These are phyloP conservation scores for Clavispora asparagi DNA, from an alignment of 805 yeast species.

Conservation along the genomic window DNA sequence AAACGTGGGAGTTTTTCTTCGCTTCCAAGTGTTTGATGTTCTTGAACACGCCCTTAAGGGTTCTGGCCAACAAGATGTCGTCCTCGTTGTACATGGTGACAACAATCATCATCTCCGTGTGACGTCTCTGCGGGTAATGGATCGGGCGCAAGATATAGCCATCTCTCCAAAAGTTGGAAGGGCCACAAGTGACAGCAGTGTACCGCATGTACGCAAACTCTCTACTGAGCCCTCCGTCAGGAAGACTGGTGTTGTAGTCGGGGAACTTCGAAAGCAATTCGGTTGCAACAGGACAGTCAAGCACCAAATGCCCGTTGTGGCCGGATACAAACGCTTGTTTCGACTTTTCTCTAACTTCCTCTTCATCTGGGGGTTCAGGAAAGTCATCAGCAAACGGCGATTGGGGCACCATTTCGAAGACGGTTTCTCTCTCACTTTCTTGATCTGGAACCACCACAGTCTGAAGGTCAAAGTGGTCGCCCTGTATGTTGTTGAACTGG, in stretches of 20 bases:
- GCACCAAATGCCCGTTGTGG: constrained; percentile 66
- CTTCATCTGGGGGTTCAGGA: constrained; percentile 31
- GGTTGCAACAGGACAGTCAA: constrained; percentile 86
- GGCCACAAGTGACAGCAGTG: constrained; percentile 66
- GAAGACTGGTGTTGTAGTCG: constrained; percentile 27
- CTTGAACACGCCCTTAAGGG: constrained; percentile 60
- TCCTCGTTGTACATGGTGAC: constrained; percentile 67
- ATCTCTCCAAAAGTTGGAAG: constrained; percentile 52
- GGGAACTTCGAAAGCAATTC: constrained; percentile 47
- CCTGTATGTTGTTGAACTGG: constrained; percentile 34
- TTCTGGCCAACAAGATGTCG: constrained; percentile 54
- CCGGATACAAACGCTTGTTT: constrained; percentile 25
- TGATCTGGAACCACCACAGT: constrained; percentile 24
- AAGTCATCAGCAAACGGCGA: constrained; percentile 27
- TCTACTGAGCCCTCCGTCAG: constrained; percentile 39
- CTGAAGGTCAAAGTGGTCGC: constrained; percentile 39
- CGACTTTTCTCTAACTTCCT: constrained; percentile 27
- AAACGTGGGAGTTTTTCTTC: constrained; percentile 41
- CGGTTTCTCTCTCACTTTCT: constrained; percentile 4
- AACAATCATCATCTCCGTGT: constrained; percentile 58
- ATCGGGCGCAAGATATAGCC: constrained; percentile 55
- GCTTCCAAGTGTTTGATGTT: constrained; percentile 55
- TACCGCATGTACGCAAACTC: constrained; percentile 61
- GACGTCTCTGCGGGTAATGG: constrained; percentile 48
- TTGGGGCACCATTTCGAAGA: constrained; percentile 14